Conservation (phyloP, 192 early-diverging fungal species). For the Linnemannia exigua region DNA sequence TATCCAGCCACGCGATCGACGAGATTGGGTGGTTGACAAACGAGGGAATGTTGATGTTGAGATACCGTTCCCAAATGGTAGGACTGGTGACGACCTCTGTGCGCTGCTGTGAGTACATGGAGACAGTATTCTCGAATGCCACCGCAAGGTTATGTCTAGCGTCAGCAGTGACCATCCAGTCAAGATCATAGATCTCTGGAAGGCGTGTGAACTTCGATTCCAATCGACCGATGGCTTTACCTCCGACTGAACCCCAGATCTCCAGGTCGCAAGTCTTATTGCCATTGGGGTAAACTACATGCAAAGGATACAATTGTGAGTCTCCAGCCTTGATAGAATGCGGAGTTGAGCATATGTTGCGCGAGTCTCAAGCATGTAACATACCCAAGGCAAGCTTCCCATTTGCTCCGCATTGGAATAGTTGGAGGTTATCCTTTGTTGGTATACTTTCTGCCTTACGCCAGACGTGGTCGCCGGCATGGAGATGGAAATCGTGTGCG, state of each 20-base stretch:
- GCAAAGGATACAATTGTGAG: not conserved
- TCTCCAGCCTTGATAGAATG: not conserved
- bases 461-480: conserved; percentile 29
- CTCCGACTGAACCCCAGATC: conserved; percentile 55
- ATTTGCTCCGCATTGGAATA: conserved; percentile 61
- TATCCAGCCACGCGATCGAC: conserved; percentile 65
- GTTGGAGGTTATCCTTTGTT: conserved; percentile 15
- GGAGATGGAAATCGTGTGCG: conserved; percentile 33
- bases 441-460: conserved; percentile 35
- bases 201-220: conserved; percentile 21
- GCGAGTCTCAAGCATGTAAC: not conserved
- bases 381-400: conserved; percentile 58
- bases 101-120: conserved; percentile 74
- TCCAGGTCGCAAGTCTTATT: conserved; percentile 36
- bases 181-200: conserved; percentile 68
- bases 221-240: conserved; percentile 39
- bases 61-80: conserved; percentile 66
- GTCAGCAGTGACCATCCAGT: conserved; percentile 83
- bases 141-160: conserved; percentile 81
- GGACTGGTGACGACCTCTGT: conserved; percentile 48
- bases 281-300: conserved; percentile 29
- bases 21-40: conserved; percentile 63
- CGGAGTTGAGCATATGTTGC: too few relatives aligned
- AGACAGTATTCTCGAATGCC: conserved; percentile 63
- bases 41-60: conserved; percentile 67